Evolutionary conservation across 371 early-diverging fungal species (phyloP).

Genomic region (Saksenaea vasiformis): DNA sequence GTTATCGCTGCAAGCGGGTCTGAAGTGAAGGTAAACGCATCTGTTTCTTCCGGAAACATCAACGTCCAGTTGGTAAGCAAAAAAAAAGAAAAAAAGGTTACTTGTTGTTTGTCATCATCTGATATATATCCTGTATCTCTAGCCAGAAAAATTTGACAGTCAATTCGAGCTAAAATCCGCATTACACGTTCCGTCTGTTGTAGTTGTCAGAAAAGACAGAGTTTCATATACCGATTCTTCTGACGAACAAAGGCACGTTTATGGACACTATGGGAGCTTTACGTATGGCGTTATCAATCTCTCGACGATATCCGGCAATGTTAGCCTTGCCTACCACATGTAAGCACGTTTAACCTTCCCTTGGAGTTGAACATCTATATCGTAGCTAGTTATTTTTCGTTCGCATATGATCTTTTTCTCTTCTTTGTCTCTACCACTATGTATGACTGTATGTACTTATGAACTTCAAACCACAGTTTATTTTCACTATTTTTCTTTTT

Average conservation of each 20-base stretch:
- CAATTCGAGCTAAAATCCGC: not conserved
- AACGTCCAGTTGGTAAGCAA: not conserved
- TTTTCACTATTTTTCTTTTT: too few species aligned
- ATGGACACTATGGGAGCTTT: not conserved
- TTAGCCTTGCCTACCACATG: not conserved
- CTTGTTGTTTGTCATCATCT: not conserved
- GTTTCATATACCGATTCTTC: not conserved
- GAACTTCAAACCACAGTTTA: too few species aligned
- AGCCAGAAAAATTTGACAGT: not conserved
- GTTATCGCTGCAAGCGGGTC: not conserved
- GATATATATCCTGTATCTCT: not conserved
- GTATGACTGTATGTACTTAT: too few species aligned
- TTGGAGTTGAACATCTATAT: too few species aligned
- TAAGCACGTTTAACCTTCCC: not conserved
- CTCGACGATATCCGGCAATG: not conserved
- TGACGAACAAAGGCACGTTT: not conserved
- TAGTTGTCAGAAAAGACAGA: not conserved
- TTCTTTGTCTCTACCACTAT: too few species aligned
- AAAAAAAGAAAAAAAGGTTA: not conserved
- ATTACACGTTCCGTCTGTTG: not conserved
- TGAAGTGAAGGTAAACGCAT: not conserved
- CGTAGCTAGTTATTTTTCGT: too few species aligned
- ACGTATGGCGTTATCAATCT: not conserved
- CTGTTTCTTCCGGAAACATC: not conserved
- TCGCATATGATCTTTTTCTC: too few species aligned